Percentiles rank a stretch among this genome's conserved stretches.
Conservation (phyloP, 2,329 filamentous ascomycete genomes). For the Penicillium fuscoglaucum region DNA sequence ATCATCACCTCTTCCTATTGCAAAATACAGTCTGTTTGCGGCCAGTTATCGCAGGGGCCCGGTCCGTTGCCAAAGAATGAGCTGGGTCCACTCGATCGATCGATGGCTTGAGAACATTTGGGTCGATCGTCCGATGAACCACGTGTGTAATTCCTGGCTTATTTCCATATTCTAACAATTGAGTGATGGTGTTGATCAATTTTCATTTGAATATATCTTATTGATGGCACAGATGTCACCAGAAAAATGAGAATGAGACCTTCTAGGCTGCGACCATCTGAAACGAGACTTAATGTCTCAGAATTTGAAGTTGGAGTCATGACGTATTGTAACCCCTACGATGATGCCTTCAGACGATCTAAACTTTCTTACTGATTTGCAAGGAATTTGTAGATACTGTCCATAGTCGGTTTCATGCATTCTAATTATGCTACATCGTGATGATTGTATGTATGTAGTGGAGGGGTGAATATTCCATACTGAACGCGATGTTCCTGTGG, state of each 20-base stretch:
- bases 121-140: neutral
- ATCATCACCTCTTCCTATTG: neutral
- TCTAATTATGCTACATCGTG: neutral
- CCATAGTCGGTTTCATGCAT: neutral
- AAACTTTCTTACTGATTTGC: neutral
- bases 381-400: neutral
- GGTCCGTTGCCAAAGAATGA: slow-evolving; percentile 5
- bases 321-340: slow-evolving; percentile 10
- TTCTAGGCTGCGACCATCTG: neutral
- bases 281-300: neutral
- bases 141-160: neutral
- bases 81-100: neutral
- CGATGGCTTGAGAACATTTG: neutral
- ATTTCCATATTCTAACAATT: neutral
- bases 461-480: no score
- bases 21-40: neutral
- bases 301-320: slow-evolving; percentile 8
- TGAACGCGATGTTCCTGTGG: fast-evolving
- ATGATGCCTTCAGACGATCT: slow-evolving; percentile 6
- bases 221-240: neutral
- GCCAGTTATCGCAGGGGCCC: neutral
- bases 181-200: neutral
- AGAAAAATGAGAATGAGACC: neutral
- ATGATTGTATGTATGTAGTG: neutral
- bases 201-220: neutral